Evolutionary conservation across 2,329 filamentous ascomycete species (phyloP), one percentile per base, ranked within the genome.

Genomic region (Fusarium sterilihyphosum): DNA sequence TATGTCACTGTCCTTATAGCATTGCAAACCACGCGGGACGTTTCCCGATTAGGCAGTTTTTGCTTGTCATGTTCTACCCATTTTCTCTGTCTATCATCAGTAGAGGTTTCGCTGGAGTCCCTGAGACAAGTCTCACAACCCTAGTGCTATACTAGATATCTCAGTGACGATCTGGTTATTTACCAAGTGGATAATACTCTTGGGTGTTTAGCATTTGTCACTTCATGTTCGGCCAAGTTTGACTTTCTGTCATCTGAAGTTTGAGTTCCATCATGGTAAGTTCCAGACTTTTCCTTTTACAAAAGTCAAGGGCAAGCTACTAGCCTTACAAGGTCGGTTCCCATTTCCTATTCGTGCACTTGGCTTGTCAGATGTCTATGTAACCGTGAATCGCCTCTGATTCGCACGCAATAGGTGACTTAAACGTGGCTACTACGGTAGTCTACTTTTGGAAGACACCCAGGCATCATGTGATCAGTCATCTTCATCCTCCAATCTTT

Each of bases 401-500:
- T 73, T 75, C 53, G 72, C 35, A 65, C 49, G 64, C 49, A 70
- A 72, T 46, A 16, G 22, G 40, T 46, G 35, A 65, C 26, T 61
- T 56, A 37, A 44, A 72, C 26, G 52, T 38, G 26, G 44, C 14
- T 31, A 29, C 33, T 47, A 73, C 52, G 40, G 49, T 69, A 50
- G 60, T 65, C 57, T 58, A 16, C 35, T 72, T 53, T 65, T 40
- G 47, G 60, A 53, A 43, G 22, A 22, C 38, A 33, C 20, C 35
- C 20, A 50, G 38, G 38, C 49, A 73, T 70, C 70, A 61, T 70
- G 71, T 49, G 65, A 73, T 64, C 40, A 37, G 17, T 56, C 52
- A 57, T 41, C 37, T 29, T 44, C 43, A 29, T 63, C 61, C 29
- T 47, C 16, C 20, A 59, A 50, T 47, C 44, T 40, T 57, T 37